Base-by-base conservation (phyloP, 176 grass and related monocot species). In the Tillandsia fasciculata region DNA sequence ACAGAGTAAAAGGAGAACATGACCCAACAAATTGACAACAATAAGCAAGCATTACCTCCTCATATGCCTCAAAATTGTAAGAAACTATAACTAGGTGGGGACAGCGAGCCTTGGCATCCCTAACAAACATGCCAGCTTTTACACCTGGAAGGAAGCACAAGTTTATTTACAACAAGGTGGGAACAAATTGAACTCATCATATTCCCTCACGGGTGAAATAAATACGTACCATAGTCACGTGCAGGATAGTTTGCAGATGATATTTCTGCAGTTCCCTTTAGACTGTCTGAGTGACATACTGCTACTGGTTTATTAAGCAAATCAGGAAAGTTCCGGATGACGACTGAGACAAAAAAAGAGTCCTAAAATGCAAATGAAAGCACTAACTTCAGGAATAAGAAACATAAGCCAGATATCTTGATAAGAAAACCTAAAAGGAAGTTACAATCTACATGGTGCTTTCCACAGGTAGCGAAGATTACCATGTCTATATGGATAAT, bases 211-310 rank as follows among this genome's bases (percentile, higher is more conserved):
- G 52, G 2, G 48, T 33, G 23, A 29, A n/a, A 85, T 80, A 78
- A 52, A 79, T 69, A 64, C 28, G 74, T 22, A 96, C 93, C 93
- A 78, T 89, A 92, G 64, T 75, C 78, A 72, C 89, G 72, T 63
- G 93, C 89, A 29, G 86, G 86, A 92, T 96, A 96, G 63, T 92
- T 96, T 80, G 93, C 88, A 54, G 93, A 85, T 48, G 93, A 96
- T 85, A 96, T 92, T 76, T 96, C 93, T 49, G 93, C 88, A 20
- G 89, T 96, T 80, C 89, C 93, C 77, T 86, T 96, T 61, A 89
- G 89, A 87, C 85, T 92, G 68, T 92, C 74, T 11, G 93, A 96
- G 74, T 96, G 93, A 50, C 89, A 96, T 68, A 96, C 89, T 72
- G 93, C 93, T 66, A 96, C 89, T 51, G 93, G 93, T 52, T 92